Evolutionary conservation across 768 basidiomycete genomes (phyloP).

Genomic region (Leccinellum albellum): DNA sequence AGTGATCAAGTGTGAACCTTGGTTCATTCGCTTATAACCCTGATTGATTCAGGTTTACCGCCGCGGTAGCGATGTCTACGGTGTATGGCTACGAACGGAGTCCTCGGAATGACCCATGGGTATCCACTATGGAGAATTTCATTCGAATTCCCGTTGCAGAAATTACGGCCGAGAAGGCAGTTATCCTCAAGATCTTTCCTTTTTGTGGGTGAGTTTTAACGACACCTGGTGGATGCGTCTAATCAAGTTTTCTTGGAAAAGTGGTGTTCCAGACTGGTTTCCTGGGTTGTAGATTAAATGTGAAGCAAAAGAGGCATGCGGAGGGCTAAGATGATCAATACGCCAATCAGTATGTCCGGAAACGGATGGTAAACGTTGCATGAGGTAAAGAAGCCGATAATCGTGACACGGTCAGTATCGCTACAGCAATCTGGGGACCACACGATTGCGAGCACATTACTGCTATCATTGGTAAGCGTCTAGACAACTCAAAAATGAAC

Average conservation of each 20-base stretch:
- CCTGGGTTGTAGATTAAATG: conserved; percentile 37
- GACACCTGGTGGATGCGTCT: not conserved
- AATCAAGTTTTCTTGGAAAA: not conserved
- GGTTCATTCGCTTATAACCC: not conserved
- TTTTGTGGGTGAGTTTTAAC: conserved; percentile 9
- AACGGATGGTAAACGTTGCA: conserved; percentile 23
- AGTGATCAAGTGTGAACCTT: not conserved
- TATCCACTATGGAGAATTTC: conserved; percentile 2
- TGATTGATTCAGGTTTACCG: conserved; percentile 22
- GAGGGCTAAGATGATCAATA: conserved; percentile 4
- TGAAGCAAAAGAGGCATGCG: conserved; percentile 17
- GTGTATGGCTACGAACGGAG: conserved; percentile 15
- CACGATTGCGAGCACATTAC: not conserved
- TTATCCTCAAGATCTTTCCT: conserved; percentile 6
- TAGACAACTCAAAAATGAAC: not conserved
- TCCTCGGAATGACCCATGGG: conserved; percentile 10
- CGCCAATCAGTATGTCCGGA: conserved; percentile 24
- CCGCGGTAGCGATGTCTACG: conserved; percentile 25
- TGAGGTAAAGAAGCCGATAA: not conserved
- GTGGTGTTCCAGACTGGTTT: conserved; percentile 32
- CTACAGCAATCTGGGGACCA: not conserved
- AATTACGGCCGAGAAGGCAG: conserved; percentile 5
- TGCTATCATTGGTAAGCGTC: conserved; percentile 11
- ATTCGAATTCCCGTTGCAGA: not conserved
- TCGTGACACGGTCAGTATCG: not conserved